Evolutionary conservation across 306 rosid species (phyloP).

Genomic region (Trifolium repens): DNA sequence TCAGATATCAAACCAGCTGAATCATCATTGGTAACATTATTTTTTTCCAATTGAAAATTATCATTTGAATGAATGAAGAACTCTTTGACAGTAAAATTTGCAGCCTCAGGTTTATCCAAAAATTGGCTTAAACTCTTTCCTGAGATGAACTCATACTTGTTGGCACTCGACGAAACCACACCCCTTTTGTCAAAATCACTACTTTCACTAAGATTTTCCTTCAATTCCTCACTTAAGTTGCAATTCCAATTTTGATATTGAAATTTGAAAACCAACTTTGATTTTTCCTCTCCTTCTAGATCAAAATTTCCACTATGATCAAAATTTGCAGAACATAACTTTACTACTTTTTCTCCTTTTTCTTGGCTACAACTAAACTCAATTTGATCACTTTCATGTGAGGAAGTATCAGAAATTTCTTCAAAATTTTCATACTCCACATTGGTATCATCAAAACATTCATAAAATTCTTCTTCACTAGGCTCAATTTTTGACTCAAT

Average conservation of each 20-base stretch:
- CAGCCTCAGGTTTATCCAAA: slow-evolving; percentile 59
- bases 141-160: slow-evolving; percentile 56
- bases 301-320: slow-evolving; percentile 16
- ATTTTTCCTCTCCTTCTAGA: slow-evolving; percentile 45
- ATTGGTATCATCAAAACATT: slow-evolving; percentile 9
- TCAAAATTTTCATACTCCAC: slow-evolving; percentile 30
- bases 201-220: slow-evolving; percentile 37
- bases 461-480: slow-evolving; percentile 12
- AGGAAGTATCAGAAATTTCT: background rate
- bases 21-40: background rate
- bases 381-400: slow-evolving; percentile 29
- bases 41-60: slow-evolving; percentile 7
- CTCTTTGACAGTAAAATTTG: slow-evolving; percentile 53
- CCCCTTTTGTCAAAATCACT: slow-evolving; percentile 40
- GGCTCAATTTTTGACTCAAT: slow-evolving; percentile 30
- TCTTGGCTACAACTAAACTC: slow-evolving; percentile 1
- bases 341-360: slow-evolving; percentile 7
- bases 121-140: slow-evolving; percentile 52
- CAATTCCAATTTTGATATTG: slow-evolving; percentile 62
- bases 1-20: slow-evolving; percentile 25
- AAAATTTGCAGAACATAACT: slow-evolving; percentile 25
- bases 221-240: slow-evolving; percentile 47
- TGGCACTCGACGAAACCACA: slow-evolving; percentile 32
- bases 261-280: slow-evolving; percentile 68
- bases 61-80: slow-evolving; percentile 39